Evolutionary conservation across 2,329 filamentous ascomycete genomes (phyloP).

Genomic region (Calonectria ilicicola): DNA sequence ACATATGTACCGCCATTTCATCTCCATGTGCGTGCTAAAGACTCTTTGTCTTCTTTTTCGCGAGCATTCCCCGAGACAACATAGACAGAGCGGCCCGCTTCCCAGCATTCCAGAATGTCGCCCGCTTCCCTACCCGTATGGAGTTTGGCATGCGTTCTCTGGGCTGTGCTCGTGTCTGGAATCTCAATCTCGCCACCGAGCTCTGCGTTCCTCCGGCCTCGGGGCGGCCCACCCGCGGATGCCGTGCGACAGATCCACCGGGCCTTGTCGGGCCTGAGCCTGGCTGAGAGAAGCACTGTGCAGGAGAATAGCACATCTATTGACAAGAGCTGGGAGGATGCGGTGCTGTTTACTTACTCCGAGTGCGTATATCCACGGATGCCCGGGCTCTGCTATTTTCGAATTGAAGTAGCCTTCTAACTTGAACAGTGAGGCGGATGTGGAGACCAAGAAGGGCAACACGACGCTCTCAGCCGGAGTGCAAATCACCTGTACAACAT

Average conservation of each 20-base stretch:
- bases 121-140: not conserved
- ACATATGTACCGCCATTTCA: too few relatives aligned
- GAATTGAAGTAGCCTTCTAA: too few relatives aligned
- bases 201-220: not conserved
- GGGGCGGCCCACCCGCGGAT: not conserved
- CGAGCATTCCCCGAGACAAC: not conserved
- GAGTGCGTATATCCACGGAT: not conserved
- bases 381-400: not conserved
- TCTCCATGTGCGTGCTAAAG: not conserved
- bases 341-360: constrained; percentile 13
- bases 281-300: not conserved
- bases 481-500: constrained; percentile 33
- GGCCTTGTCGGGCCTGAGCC: not conserved
- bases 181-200: not conserved
- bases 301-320: constrained; percentile 16
- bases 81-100: not conserved
- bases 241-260: not conserved
- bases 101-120: not conserved
- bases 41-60: not conserved
- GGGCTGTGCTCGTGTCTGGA: not conserved
- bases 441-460: constrained; percentile 9
- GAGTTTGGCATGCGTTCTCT: not conserved
- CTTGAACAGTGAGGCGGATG: constrained; percentile 3
- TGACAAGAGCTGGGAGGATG: constrained; percentile 20
- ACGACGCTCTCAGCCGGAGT: constrained; percentile 14